Conservation (phyloP, 768 basidiomycete species). For the Boletus patriciae region DNA sequence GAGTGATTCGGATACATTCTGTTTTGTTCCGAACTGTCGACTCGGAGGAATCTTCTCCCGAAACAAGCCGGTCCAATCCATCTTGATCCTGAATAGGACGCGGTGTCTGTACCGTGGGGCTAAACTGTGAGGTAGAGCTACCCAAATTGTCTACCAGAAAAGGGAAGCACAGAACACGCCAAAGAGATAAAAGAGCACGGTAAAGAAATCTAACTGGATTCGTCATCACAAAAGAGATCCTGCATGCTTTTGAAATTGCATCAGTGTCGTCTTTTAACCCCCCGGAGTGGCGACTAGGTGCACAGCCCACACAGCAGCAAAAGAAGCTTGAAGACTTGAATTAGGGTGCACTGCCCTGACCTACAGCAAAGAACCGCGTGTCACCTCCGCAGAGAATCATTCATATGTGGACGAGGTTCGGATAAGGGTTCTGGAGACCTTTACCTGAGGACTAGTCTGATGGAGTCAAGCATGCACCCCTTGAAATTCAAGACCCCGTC, state of each 20-base stretch:
- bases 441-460: too few species aligned
- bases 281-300: neutral
- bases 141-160: neutral
- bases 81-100: neutral
- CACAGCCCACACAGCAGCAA: neutral
- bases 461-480: too few species aligned
- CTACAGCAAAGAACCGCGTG: too few species aligned
- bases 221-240: neutral
- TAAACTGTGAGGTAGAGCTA: neutral
- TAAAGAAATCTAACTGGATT: neutral
- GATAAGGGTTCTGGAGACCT: too few species aligned
- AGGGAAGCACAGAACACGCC: neutral
- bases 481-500: too few species aligned
- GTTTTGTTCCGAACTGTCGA: neutral
- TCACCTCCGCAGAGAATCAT: too few species aligned
- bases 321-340: too few species aligned
- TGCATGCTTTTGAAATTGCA: too few species aligned
- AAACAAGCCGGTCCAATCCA: too few species aligned
- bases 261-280: too few species aligned
- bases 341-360: too few species aligned
- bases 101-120: neutral
- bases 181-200: neutral
- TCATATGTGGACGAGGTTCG: too few species aligned
- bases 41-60: neutral
- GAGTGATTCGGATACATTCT: neutral